These are phyloP conservation scores for Waitea zeae DNA, from an alignment of 1,284 basidiomycete genomes.

Conservation along the genomic window DNA sequence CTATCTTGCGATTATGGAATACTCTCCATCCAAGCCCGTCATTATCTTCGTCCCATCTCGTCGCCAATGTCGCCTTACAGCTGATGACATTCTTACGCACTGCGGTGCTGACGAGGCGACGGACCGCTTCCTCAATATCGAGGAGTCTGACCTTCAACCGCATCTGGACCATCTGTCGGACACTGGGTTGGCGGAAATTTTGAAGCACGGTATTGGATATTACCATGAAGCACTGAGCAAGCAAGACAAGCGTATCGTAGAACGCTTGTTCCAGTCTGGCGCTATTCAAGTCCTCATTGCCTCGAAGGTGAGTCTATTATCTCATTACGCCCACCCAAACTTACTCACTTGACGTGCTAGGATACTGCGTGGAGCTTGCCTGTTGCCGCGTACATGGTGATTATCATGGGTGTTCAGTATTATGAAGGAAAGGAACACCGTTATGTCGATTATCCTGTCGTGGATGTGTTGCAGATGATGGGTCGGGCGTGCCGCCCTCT, in stretches of 20 bases:
- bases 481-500: constrained; percentile 83
- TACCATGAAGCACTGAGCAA: constrained; percentile 90
- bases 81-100: constrained; percentile 83
- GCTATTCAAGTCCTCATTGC: constrained; percentile 93
- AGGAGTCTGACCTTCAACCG: constrained; percentile 66
- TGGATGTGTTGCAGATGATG: constrained; percentile 98
- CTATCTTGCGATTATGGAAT: constrained; percentile 85
- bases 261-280: constrained; percentile 85
- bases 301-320: constrained; percentile 46
- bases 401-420: constrained; percentile 95
- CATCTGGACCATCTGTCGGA: constrained; percentile 83
- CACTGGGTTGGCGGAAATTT: constrained; percentile 58
- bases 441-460: constrained; percentile 94
- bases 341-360: constrained; percentile 17
- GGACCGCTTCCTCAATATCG: constrained; percentile 84
- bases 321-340: constrained; percentile 1
- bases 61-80: constrained; percentile 86
- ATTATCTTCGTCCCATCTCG: constrained; percentile 90
- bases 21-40: constrained; percentile 75
- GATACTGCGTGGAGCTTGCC: constrained; percentile 95
- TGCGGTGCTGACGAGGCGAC: constrained; percentile 79
- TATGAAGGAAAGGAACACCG: constrained; percentile 95
- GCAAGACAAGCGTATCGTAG: constrained; percentile 87
- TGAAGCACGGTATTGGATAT: constrained; percentile 87
- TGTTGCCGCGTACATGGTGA: constrained; percentile 88